Evolutionary conservation across 345 rosid genomes (phyloP), one percentile per base, ranked within the genome.

Genomic region (Psidium friedrichsthalianum): DNA sequence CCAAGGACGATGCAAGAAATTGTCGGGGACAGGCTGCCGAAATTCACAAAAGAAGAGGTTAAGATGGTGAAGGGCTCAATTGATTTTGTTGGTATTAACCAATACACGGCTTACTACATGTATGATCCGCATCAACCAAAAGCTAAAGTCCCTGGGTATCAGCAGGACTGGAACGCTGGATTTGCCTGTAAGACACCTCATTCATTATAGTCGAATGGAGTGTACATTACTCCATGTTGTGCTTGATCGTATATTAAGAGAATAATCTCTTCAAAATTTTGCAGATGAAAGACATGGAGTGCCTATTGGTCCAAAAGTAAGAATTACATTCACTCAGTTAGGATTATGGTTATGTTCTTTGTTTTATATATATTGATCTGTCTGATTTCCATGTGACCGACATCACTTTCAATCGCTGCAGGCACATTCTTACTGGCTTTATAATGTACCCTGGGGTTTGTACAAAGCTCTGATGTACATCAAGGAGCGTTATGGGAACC

Each of bases 361-460:
- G 29, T 36, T 22, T 47, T 51, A 44, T 44, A 57, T 16, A 29
- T 27, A 59, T 18, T 9, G n/a, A 15, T 82, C 80, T 57, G 25
- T 21, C 74, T 85, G 29, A 20, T 56, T 44, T n/a, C 22, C 11
- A 7, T 25, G 76, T 6, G 3, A 40, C 32, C 20, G 25, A 57
- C 29, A 1, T 64, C 11, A 5, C 53, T 0, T 78, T 53, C 78
- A 56, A 92, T 32, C 22, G n/a, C 74, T 86, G 58, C 93, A 97
- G 98, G 99, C 94, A 36, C 29, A 97, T 85, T 97, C 99, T 18
- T 82, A 88, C 59, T 97, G 99, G 99, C 94, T 97, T 64, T 97
- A 97, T 87, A 90, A 94, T 84, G 99, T 97, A 51, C 99, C 99
- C 56, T 96, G 99, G 98, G 99, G 99, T 5, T 85, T 97, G 93